Conservation (phyloP, 306 rosid species). For the Senna tora region DNA sequence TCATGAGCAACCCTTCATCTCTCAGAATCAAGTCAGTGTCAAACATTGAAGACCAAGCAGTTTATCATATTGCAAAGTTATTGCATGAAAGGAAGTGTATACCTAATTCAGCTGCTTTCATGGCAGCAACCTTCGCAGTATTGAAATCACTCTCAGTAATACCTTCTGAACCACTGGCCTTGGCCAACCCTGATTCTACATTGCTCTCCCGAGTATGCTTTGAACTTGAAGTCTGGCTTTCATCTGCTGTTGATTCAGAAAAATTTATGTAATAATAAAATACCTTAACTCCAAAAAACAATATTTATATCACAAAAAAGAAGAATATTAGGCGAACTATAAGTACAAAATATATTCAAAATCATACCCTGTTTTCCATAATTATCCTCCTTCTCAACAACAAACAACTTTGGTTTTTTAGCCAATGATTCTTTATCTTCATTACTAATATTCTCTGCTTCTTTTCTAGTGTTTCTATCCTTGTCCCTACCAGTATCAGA, state of each 20-base stretch:
- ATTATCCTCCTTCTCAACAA: slow-evolving; percentile 52
- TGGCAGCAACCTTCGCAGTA: slow-evolving; percentile 91
- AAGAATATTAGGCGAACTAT: slow-evolving; percentile 6
- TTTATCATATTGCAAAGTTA: slow-evolving; percentile 23
- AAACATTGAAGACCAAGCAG: slow-evolving; percentile 9
- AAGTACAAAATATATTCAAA: slow-evolving; percentile 17
- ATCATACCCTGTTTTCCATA: slow-evolving; percentile 57
- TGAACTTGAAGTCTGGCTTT: slow-evolving; percentile 46
- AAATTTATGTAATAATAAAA: not conserved
- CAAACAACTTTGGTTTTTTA: slow-evolving; percentile 57
- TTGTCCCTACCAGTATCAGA: slow-evolving; percentile 47
- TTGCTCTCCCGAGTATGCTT: slow-evolving; percentile 57
- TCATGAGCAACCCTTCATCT: slow-evolving; percentile 13
- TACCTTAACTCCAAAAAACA: too few relatives aligned
- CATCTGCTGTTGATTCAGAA: slow-evolving; percentile 40
- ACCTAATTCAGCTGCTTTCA: slow-evolving; percentile 99
- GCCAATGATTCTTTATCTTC: slow-evolving; percentile 60
- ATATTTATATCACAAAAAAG: not conserved
- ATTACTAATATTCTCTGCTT: slow-evolving; percentile 43
- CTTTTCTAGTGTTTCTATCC: slow-evolving; percentile 52
- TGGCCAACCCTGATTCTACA: slow-evolving; percentile 41
- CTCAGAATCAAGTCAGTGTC: slow-evolving; percentile 25
- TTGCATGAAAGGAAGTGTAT: slow-evolving; percentile 21
- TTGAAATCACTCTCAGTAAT: slow-evolving; percentile 64
- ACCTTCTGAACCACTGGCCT: slow-evolving; percentile 52